A percentile compares a stretch with the other conserved stretches of the same genome.
These are phyloP conservation scores for Xerocomellus dryophilus DNA, from an alignment of 768 basidiomycete genomes.

Conservation along the genomic window DNA sequence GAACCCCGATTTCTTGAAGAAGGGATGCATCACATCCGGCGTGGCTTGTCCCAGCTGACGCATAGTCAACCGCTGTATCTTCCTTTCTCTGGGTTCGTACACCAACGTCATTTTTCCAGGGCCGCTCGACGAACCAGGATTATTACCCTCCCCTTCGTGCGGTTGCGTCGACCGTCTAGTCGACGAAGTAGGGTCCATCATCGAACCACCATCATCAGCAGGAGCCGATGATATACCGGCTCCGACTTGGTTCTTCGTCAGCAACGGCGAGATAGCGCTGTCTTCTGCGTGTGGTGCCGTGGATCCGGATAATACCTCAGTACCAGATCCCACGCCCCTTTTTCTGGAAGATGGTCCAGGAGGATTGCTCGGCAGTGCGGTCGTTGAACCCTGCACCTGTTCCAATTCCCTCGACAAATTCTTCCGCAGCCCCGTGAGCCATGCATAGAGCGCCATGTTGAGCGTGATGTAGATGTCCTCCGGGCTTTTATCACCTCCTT, in stretches of 20 bases:
- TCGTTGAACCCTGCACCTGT: slow-evolving; percentile 59
- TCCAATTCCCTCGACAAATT: slow-evolving; percentile 76
- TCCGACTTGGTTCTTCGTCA: slow-evolving; percentile 10
- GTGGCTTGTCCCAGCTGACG: slow-evolving; percentile 87
- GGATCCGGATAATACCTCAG: slow-evolving; percentile 10
- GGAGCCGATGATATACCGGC: neutral
- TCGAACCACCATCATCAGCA: slow-evolving; percentile 7
- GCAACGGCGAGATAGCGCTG: neutral
- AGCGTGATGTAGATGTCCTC: slow-evolving; percentile 85
- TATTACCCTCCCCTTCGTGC: slow-evolving; percentile 13
- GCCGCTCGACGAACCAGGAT: neutral
- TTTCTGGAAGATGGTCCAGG: slow-evolving; percentile 33
- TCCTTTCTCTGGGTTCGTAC: slow-evolving; percentile 56
- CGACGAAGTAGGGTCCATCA: neutral
- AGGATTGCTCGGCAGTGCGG: slow-evolving; percentile 40
- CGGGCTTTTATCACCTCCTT: slow-evolving; percentile 49
- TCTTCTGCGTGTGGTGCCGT: slow-evolving; percentile 10
- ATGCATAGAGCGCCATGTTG: slow-evolving; percentile 78
- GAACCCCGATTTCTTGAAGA: slow-evolving; percentile 82
- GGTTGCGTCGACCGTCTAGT: slow-evolving; percentile 16
- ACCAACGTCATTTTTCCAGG: slow-evolving; percentile 32
- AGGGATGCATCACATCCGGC: slow-evolving; percentile 83
- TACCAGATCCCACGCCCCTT: slow-evolving; percentile 29
- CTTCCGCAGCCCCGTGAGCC: slow-evolving; percentile 76
- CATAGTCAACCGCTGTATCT: slow-evolving; percentile 79